Evolutionary conservation across 1,284 basidiomycete genomes (phyloP), one percentile per base, ranked within the genome.

Genomic region (Naganishia sp.): DNA sequence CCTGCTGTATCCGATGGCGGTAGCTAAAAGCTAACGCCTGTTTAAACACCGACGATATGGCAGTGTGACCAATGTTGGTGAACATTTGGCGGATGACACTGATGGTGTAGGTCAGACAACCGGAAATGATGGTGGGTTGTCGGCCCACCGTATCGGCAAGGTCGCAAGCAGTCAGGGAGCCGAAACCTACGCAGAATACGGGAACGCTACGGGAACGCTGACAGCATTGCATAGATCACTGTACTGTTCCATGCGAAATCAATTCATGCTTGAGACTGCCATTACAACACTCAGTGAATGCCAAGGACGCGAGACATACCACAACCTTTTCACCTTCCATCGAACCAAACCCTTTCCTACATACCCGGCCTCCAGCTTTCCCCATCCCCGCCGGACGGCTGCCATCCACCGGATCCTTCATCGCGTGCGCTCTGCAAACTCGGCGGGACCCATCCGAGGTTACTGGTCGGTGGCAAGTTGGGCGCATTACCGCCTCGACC

Each of bases 21-120:
- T 28, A 28, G 28, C 28, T 5, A 5, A 3, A 28, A 28, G 28
- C 28, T 5, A 28, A 3, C 28, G 5, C 3, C 28, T 28, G n/a
- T 28, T 3, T 28, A 28, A 5, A 28, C 81, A 21, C 77, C 79
- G 45, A 78, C 75, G 45, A 79, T 74, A 58, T 75, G 71, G 28
- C 28, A 28, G 28, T 5, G 41, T 81, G 74, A 67, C 72, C 76
- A 18, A 65, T 43, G 17, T 77, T 73, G 54, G 77, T 78, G 54
- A 90, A 90, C 79, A 76, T 76, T 73, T 82, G 82, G 35, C 82
- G 74, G 63, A 80, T 72, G 71, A 79, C 79, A 68, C 82, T 81
- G 69, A 80, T 56, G 58, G 73, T 65, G 73, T 81, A 81, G 71
- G 81, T 69, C 50, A 49, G 66, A 67, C 81, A 81, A 39, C 77